A percentile compares a stretch with the other conserved stretches of the same genome.
Evolutionary conservation across 352 stramenopile species (phyloP).

Genomic region (Phytophthora cajani): DNA sequence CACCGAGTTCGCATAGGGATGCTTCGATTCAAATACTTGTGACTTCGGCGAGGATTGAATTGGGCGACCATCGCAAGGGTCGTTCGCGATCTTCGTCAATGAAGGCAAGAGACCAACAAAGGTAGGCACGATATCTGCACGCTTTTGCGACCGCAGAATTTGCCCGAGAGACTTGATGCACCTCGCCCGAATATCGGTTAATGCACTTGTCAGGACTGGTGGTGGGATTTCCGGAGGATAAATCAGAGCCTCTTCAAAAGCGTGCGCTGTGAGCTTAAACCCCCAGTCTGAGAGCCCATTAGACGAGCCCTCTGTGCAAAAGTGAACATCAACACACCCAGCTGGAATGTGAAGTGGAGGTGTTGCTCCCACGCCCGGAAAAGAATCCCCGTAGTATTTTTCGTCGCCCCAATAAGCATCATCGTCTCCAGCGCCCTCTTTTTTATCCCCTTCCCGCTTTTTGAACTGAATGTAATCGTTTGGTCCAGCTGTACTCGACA

Average conservation of each 20-base stretch:
- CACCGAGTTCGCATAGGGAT: slow-evolving; percentile 85
- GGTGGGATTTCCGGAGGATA: slow-evolving; percentile 68
- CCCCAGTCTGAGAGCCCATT: slow-evolving; percentile 70
- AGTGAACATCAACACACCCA: slow-evolving; percentile 70
- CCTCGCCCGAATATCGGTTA: slow-evolving; percentile 65
- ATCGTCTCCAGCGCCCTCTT: slow-evolving; percentile 16
- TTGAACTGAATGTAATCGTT: slow-evolving; percentile 88
- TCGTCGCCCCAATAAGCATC: slow-evolving; percentile 70
- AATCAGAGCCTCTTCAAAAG: slow-evolving; percentile 58
- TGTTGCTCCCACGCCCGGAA: slow-evolving; percentile 63
- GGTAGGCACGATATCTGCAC: slow-evolving; percentile 8
- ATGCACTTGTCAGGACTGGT: slow-evolving; percentile 38
- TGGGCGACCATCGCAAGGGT: slow-evolving; percentile 46
- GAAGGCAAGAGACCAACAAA: slow-evolving; percentile 39
- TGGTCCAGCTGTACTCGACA: slow-evolving; percentile 64
- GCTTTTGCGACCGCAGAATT: slow-evolving; percentile 37
- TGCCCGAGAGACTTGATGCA: slow-evolving; percentile 60
- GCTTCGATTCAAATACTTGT: slow-evolving; percentile 84
- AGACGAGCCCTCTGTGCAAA: slow-evolving; percentile 65
- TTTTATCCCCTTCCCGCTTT: slow-evolving; percentile 44
- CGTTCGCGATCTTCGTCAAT: slow-evolving; percentile 56
- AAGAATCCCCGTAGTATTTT: slow-evolving; percentile 76
- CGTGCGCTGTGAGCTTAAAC: slow-evolving; percentile 80
- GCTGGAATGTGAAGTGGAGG: slow-evolving; percentile 73
- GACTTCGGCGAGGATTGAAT: slow-evolving; percentile 57